Evolutionary conservation across 495 filamentous ascomycete genomes (phyloP).

Genomic region (Hypoxylon rickii): DNA sequence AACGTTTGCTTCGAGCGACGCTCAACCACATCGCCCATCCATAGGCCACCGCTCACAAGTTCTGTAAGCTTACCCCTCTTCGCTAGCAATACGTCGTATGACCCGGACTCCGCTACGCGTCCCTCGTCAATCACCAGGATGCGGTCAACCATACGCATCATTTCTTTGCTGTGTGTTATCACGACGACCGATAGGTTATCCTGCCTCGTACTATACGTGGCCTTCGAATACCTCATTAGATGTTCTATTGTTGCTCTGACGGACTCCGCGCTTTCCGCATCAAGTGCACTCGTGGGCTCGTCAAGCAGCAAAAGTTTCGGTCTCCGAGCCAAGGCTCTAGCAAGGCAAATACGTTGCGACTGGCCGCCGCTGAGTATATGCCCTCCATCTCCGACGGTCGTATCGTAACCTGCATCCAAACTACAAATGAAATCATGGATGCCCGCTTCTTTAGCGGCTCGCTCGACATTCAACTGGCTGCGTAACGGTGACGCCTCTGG

Average conservation of each 20-base stretch:
- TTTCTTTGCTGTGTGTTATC: constrained; percentile 78
- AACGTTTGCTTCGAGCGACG: background rate
- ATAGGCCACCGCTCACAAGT: constrained; percentile 43
- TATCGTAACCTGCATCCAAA: constrained; percentile 76
- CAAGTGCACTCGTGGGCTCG: constrained; percentile 83
- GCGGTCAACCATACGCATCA: constrained; percentile 78
- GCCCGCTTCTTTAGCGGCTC: constrained; percentile 68
- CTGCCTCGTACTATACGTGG: background rate
- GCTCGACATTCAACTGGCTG: constrained; percentile 47
- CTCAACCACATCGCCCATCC: constrained; percentile 21
- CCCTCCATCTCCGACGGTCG: constrained; percentile 77
- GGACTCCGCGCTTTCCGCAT: constrained; percentile 67
- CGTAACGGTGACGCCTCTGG: constrained; percentile 47
- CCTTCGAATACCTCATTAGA: constrained; percentile 54
- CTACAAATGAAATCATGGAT: constrained; percentile 80
- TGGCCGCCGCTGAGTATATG: constrained; percentile 80
- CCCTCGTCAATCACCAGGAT: constrained; percentile 74
- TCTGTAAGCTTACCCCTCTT: constrained; percentile 41
- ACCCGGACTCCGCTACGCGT: constrained; percentile 66
- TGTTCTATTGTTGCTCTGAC: constrained; percentile 66
- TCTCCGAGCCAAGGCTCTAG: constrained; percentile 72
- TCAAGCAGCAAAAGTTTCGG: constrained; percentile 80
- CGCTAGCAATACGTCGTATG: constrained; percentile 58
- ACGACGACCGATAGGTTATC: constrained; percentile 63
- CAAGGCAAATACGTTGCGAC: constrained; percentile 79